phyloP scores from a whole-genome alignment of 495 filamentous ascomycete genomes.

The Penicillium maclennaniae region DNA sequence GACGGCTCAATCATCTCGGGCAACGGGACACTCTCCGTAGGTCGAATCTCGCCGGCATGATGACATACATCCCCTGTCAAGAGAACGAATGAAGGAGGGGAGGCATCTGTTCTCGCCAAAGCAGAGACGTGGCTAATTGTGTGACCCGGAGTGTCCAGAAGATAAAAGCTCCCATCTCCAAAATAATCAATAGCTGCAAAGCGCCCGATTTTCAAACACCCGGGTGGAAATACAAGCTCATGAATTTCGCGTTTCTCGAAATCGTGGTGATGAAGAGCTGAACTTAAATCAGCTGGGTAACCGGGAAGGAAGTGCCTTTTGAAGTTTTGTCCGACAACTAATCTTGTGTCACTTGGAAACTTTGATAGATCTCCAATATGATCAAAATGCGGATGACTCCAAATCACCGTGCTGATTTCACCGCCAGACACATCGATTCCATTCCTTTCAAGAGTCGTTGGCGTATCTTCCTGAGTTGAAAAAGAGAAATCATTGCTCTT shows the following conservation, averaged over 20 bases:
- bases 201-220: constrained; percentile 37
- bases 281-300: constrained; percentile 40
- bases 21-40: no score
- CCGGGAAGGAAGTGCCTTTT: constrained; percentile 37
- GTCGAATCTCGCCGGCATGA: no score
- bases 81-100: no score
- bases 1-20: no score
- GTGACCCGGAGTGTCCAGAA: constrained; percentile 37
- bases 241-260: constrained; percentile 27
- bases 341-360: constrained; percentile 43
- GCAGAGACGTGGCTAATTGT: constrained; percentile 31
- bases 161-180: constrained; percentile 39
- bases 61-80: no score
- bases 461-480: background rate
- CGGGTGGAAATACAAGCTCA: constrained; percentile 42
- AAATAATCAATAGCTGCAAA: constrained; percentile 54
- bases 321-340: constrained; percentile 54
- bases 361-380: constrained; percentile 51
- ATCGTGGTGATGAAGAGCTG: constrained; percentile 36
- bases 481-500: no score
- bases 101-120: constrained; percentile 10
- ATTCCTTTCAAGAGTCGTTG: background rate
- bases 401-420: no score
- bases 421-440: background rate
- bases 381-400: constrained; percentile 26